Evolutionary conservation across 108 stramenopile species (phyloP).

Genomic region (Cyclotella baltica): DNA sequence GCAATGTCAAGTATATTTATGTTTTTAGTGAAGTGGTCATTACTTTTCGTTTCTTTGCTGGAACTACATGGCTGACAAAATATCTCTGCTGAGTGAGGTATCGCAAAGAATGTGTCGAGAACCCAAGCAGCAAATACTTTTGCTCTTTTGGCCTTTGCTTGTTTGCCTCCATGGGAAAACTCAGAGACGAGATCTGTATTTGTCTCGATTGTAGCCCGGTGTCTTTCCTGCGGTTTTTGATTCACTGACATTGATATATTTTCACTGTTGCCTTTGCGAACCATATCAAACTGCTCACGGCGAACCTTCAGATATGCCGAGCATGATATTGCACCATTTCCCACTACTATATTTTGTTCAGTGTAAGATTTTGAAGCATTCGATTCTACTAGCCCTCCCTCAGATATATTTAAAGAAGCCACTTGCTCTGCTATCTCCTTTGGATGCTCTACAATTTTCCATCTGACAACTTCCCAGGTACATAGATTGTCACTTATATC

Average conservation of each 20-base stretch:
- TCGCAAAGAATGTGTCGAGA: constrained; percentile 43
- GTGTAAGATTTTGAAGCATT: constrained; percentile 3
- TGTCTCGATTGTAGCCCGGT: not conserved
- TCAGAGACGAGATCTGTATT: not conserved
- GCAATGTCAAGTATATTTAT: constrained; percentile 63
- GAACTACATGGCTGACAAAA: not conserved
- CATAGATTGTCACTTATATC: not conserved
- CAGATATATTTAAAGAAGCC: constrained; percentile 36
- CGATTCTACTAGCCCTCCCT: not conserved
- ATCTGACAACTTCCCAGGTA: constrained; percentile 50
- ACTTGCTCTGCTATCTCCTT: constrained; percentile 50
- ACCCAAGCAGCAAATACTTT: constrained; percentile 75
- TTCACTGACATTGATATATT: not conserved
- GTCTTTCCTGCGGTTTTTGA: not conserved
- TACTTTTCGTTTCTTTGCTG: too few relatives aligned
- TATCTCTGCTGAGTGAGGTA: not conserved
- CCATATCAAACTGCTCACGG: constrained; percentile 28
- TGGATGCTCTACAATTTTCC: constrained; percentile 66
- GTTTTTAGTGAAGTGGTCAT: constrained; percentile 18
- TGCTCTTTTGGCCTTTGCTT: constrained; percentile 61
- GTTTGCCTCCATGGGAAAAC: constrained; percentile 57
- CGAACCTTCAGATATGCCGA: constrained; percentile 67
- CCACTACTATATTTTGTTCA: constrained; percentile 19
- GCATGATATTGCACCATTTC: constrained; percentile 61
- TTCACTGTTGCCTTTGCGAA: not conserved